phyloP scores from a whole-genome alignment of 495 filamentous ascomycete genomes.

The Daldinia grandis region DNA sequence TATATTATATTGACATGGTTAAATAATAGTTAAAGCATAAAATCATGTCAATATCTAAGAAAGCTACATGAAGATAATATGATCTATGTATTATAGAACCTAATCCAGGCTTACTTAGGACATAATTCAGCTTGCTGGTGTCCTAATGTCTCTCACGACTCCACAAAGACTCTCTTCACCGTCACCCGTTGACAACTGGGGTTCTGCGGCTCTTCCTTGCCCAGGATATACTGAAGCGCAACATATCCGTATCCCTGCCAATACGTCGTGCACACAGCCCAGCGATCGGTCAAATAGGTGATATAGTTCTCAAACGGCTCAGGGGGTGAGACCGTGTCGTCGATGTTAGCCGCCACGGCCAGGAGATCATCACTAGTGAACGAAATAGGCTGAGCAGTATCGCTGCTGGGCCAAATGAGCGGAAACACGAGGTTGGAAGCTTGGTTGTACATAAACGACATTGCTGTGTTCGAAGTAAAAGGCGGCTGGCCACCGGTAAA shows the following conservation, averaged over 20 bases:
- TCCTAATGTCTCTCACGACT: neutral
- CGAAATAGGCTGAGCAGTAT: constrained; percentile 15
- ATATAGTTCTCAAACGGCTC: constrained; percentile 27
- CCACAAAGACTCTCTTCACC: constrained; percentile 29
- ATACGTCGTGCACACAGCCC: constrained; percentile 36
- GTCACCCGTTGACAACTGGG: constrained; percentile 32
- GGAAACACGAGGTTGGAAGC: constrained; percentile 39
- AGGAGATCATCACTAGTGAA: constrained; percentile 24
- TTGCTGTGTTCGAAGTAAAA: constrained; percentile 28
- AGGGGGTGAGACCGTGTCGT: constrained; percentile 31
- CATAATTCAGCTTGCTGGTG: neutral
- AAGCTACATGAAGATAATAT: neutral
- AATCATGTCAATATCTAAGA: neutral
- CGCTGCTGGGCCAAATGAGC: constrained; percentile 22
- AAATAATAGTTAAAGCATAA: no score
- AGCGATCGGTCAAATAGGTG: constrained; percentile 28
- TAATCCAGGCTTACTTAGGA: neutral
- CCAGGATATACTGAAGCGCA: constrained; percentile 33
- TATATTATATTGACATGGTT: no score
- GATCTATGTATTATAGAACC: neutral
- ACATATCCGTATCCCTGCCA: constrained; percentile 35
- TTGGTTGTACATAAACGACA: constrained; percentile 33
- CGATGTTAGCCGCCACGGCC: constrained; percentile 19
- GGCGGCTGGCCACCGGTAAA: constrained; percentile 22
- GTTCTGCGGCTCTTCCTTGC: constrained; percentile 31